Base-by-base conservation (phyloP, 2,329 filamentous ascomycete genomes). In the Periconia sp. region DNA sequence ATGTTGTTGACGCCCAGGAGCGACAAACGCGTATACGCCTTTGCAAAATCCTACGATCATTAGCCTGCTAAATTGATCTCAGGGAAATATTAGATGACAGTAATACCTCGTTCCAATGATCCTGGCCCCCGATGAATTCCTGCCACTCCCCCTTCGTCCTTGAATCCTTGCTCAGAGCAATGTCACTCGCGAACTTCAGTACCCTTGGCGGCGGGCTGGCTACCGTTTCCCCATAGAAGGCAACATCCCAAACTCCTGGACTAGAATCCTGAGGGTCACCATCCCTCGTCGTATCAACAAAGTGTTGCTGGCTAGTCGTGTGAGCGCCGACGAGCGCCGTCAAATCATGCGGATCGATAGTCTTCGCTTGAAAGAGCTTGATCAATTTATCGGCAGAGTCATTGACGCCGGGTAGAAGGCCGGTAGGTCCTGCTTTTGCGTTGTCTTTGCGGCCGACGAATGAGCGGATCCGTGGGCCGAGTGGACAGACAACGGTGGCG, bases 1-100 rank as follows among this genome's bases (percentile, higher is more conserved):
- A 83, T 77, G 55, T 81, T 81, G 54, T 78, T 73, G 11, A 82
- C 78, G 3, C 80, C 80, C 9, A 83, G 73, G 3, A 83, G 65
- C 22, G 74, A 78, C 25, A 83, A 68, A 16, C 79, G 77, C 31
- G 80, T 71, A 52, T 82, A 82, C 10, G 77, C 79, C 24, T 71
- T 69, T 2, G 78, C 72, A 40, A 79, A 83, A 31, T 76, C 78
- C 72, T 68, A 18, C 9, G 21, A 13, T 13, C 8, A 6, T 26
- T 11, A 36, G 36, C 35, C 6, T 16, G 6, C 21, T 25, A 9
- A n/a, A n/a, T n/a, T n/a, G n/a, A n/a, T n/a, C n/a, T 6, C 6
- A 8, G 28, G 6, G 6, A 31, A 7, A 9, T 15, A 10, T 30
- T 31, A 4, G 5, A 11, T 32, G 23, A 29, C 11, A 39, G 22